Base-by-base conservation (phyloP, 108 stramenopile genomes). In the Pseudonitzschia multiseries region DNA sequence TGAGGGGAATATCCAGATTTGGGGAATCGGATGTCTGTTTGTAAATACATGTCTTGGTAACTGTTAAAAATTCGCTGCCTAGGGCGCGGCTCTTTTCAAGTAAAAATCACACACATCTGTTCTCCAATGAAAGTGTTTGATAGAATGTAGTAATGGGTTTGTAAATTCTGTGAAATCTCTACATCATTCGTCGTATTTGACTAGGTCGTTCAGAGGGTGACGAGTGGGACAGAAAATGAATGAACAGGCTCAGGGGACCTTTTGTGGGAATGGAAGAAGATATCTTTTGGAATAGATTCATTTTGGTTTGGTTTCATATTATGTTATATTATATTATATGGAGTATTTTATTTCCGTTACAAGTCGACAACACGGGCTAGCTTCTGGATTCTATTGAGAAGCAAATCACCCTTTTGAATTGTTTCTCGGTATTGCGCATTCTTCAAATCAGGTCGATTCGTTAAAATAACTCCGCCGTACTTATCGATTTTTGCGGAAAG, bases 401-500 rank as follows among this genome's bases (percentile, higher is more conserved):
- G 83, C 69, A 93, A 66, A 83, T 99, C 99, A 32, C 98, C 98
- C 80, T 97, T 87, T 84, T 97, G 95, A 73, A 99, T 97, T 79
- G 97, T 92, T 54, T 90, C 96, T 78, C 93, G 84, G 76, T 99
- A 99, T 76, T 96, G 94, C 4, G 95, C 95, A 83, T 97, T 98
- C 78, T 98, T 98, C 77, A 82, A 74, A 89, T 98, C 98, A 22
- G 98, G 94, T 51, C 96, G 86, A 69, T 94, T 96, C 40, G 96
- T 98, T 69, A 98, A 93, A 59, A 99, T 93, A 52, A 97, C 92
- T 26, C 96, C 98, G n/a, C 91, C 96, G 61, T 95, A 96, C 81
- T 97, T 98, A 79, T 99, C 98, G 79, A 99, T 98, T 83, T 98
- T 97, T 61, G 98, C 99, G 59, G 89, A 89, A 31, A 99, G 81